Base-by-base conservation (phyloP, 1,284 basidiomycete genomes). In the Tausonia pullulans region DNA sequence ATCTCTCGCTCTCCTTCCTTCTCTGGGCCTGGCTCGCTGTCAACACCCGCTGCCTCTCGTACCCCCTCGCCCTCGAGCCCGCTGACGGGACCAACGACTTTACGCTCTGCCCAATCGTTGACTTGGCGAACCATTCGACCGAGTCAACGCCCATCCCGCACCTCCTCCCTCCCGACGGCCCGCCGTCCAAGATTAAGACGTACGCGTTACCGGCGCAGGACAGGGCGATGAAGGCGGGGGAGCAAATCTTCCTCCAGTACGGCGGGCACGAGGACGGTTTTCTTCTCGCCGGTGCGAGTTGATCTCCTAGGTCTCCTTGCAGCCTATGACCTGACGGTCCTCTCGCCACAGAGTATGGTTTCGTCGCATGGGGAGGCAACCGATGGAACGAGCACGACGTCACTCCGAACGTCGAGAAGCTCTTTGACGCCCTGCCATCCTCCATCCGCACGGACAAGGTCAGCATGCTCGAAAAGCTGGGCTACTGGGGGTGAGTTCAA, bases 401-500 rank as follows among this genome's bases (percentile, higher is more conserved):
- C 4, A 58, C 53, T 27, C 16, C 9, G 4, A 16, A 55, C 41
- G 52, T 66, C 9, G 51, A 66, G 46, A 51, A 10, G 16, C 27
- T 66, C 44, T 58, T 66, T 11, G 39, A 14, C 0, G 27, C 5
- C 4, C 41, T 62, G 14, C 4, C 6, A 11, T 16, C 11, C 6
- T 49, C 16, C 13, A 58, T 60, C 14, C 50, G 61, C 3, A 14
- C 2, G 3, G 40, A 57, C 10, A 59, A 59, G 44, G 53, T 39
- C 27, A 48, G 51, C 4, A 51, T 60, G 3, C 44, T 66, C 43
- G 65, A 66, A 40, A 57, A 62, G 27, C 60, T 62, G 53, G 61
- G 65, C 5, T 66, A 66, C 51, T 66, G 65, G 65, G 65, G 65
- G 65, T 66, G 56, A 59, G 65, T 51, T 44, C 5, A 14, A 4